A percentile compares a stretch with the other conserved stretches of the same genome.
These are phyloP conservation scores for Fusarium sp. DNA, from an alignment of 2,329 filamentous ascomycete species.

Conservation along the genomic window DNA sequence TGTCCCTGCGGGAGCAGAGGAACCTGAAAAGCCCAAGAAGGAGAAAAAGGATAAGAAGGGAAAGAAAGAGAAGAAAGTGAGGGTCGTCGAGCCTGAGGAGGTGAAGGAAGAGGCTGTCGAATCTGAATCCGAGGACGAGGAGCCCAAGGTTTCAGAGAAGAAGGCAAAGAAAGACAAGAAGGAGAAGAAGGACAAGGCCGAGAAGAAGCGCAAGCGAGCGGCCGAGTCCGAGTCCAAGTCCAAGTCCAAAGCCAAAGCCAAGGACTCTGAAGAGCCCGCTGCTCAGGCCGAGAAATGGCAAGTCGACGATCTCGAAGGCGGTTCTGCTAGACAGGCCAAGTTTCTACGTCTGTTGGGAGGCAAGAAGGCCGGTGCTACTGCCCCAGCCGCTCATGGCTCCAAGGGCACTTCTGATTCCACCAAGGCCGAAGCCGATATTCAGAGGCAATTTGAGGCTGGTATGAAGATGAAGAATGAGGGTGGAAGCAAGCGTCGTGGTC, in stretches of 20 bases:
- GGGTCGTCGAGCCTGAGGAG: conserved; percentile 16
- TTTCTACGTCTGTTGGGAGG: conserved; percentile 67
- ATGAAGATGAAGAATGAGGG: conserved; percentile 67
- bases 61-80: conserved; percentile 45
- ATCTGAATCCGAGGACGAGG: conserved; percentile 21
- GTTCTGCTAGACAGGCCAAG: conserved; percentile 63
- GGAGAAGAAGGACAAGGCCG: conserved; percentile 45
- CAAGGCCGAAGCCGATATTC: conserved; percentile 63
- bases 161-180: conserved; percentile 52
- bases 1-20: conserved; percentile 33
- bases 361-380: conserved; percentile 56
- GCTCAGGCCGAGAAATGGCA: conserved; percentile 61
- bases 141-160: conserved; percentile 40
- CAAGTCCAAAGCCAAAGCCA: conserved; percentile 27
- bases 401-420: conserved; percentile 50
- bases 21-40: conserved; percentile 40
- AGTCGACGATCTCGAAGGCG: conserved; percentile 63
- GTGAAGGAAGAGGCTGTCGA: conserved; percentile 40
- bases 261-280: conserved; percentile 14
- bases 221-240: conserved; percentile 37
- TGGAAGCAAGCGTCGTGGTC: conserved; percentile 61
- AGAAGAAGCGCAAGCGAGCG: conserved; percentile 52
- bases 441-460: conserved; percentile 66
- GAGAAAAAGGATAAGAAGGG: conserved; percentile 48
- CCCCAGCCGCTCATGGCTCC: conserved; percentile 31